Evolutionary conservation across 805 yeast species (phyloP).

Genomic region (Candida caryicola): DNA sequence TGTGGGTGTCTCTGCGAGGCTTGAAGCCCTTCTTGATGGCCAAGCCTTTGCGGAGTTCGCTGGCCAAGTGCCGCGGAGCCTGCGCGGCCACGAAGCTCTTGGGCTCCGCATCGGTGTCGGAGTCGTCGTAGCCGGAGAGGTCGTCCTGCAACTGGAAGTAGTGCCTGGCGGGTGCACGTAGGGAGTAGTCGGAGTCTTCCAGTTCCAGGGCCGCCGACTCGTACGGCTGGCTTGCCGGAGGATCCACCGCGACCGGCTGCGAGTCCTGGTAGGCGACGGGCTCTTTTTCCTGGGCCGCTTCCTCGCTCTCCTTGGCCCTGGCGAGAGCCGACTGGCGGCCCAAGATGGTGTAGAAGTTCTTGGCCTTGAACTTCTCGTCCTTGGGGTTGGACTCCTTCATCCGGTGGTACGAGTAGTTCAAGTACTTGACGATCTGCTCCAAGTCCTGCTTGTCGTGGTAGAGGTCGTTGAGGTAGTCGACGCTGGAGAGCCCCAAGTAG

Average conservation of each 20-base stretch:
- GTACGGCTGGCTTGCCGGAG: slow-evolving; percentile 2
- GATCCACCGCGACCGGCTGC: neutral
- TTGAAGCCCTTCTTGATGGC: slow-evolving; percentile 27
- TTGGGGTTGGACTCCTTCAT: slow-evolving; percentile 32
- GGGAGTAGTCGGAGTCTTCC: slow-evolving; percentile 1
- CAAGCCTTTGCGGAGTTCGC: slow-evolving; percentile 33
- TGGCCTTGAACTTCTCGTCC: slow-evolving; percentile 39
- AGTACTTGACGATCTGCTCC: slow-evolving; percentile 29
- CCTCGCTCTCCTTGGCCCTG: slow-evolving; percentile 7
- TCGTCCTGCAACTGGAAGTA: neutral
- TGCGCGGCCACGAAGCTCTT: neutral
- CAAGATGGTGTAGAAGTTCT: slow-evolving; percentile 36
- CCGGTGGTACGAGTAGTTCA: slow-evolving; percentile 33
- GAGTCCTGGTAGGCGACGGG: neutral
- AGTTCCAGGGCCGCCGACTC: slow-evolving; percentile 1
- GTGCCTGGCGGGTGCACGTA: neutral
- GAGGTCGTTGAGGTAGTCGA: slow-evolving; percentile 36
- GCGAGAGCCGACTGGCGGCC: slow-evolving; percentile 22
- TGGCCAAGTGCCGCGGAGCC: neutral
- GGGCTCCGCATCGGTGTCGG: neutral
- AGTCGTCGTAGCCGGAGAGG: neutral
- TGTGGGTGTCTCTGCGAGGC: neutral
- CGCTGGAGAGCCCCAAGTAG: slow-evolving; percentile 37
- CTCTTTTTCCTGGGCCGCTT: slow-evolving; percentile 3
- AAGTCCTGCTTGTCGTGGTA: slow-evolving; percentile 34